phyloP scores from a whole-genome alignment of 2,329 filamentous ascomycete species.

The Epichloe typhina region DNA sequence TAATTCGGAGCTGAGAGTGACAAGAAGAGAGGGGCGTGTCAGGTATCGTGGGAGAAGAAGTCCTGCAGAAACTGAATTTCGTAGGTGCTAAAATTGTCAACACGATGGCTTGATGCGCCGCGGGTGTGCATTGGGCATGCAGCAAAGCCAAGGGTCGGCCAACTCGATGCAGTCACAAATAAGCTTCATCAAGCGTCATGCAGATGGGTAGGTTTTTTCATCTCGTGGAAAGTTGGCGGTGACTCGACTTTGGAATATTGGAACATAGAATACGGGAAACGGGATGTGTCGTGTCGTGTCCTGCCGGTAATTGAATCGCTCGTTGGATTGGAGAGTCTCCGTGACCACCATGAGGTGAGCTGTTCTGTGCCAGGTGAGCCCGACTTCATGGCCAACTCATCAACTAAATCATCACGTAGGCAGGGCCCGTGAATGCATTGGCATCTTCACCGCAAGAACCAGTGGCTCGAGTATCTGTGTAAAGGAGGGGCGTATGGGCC shows the following conservation, averaged over 20 bases:
- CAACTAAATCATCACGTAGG: neutral
- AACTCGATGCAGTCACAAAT: neutral
- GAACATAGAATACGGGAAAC: neutral
- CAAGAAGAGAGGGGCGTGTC: neutral
- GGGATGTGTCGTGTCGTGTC: neutral
- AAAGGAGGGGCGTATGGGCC: neutral
- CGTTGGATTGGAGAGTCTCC: neutral
- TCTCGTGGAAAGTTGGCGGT: neutral
- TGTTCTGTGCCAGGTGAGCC: neutral
- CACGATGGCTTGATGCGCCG: neutral
- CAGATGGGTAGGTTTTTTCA: neutral
- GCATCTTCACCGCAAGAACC: constrained; percentile 2
- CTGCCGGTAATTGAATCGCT: neutral
- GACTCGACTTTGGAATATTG: neutral
- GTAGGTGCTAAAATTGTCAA: neutral
- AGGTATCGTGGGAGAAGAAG: neutral
- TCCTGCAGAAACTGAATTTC: neutral
- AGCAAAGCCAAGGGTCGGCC: neutral
- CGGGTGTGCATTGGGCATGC: neutral
- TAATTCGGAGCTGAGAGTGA: neutral
- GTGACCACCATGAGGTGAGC: constrained; percentile 1
- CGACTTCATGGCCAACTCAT: neutral
- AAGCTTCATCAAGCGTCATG: neutral
- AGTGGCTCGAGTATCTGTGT: neutral
- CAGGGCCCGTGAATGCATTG: neutral